phyloP scores from a whole-genome alignment of 768 basidiomycete species.

The Chalciporus piperatus region DNA sequence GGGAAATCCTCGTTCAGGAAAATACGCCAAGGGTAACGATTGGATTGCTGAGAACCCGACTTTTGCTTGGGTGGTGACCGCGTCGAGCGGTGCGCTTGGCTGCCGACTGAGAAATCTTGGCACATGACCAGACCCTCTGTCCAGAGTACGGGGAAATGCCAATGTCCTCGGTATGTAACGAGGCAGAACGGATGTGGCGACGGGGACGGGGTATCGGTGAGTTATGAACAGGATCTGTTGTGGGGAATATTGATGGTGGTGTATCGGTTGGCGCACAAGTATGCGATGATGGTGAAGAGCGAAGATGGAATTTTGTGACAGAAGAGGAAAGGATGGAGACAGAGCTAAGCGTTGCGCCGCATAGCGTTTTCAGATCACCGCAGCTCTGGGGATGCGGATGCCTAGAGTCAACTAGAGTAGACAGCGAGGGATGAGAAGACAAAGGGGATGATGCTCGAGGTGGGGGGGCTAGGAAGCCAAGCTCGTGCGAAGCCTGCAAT shows the following conservation, averaged over 20 bases:
- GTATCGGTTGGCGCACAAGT: conserved; percentile 1
- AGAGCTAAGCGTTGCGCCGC: conserved; percentile 19
- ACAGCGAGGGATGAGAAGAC: conserved; percentile 21
- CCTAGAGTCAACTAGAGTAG: conserved; percentile 22
- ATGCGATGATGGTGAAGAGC: conserved; percentile 3
- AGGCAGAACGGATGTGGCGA: conserved; percentile 7
- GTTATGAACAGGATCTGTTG: conserved; percentile 7
- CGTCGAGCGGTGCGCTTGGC: conserved; percentile 27
- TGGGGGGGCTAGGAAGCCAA: conserved; percentile 14
- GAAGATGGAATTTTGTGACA: conserved; percentile 9
- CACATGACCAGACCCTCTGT: conserved; percentile 29
- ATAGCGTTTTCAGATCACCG: conserved; percentile 19
- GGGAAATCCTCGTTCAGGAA: conserved; percentile 3
- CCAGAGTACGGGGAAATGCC: conserved; percentile 4
- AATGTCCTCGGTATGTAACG: conserved; percentile 6
- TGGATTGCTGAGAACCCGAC: conserved; percentile 23
- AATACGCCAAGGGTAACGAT: conserved; percentile 8
- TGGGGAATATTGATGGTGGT: conserved; percentile 4
- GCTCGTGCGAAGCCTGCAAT: conserved; percentile 21
- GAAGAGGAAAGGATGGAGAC: conserved; percentile 19
- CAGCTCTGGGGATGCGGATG: not conserved
- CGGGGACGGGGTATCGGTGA: conserved; percentile 7
- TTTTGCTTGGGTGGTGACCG: conserved; percentile 10
- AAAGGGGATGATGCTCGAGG: conserved; percentile 3
- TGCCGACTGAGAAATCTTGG: conserved; percentile 29